phyloP scores from a whole-genome alignment of 1,139 yeast genomes.

The Pichia sp. region DNA sequence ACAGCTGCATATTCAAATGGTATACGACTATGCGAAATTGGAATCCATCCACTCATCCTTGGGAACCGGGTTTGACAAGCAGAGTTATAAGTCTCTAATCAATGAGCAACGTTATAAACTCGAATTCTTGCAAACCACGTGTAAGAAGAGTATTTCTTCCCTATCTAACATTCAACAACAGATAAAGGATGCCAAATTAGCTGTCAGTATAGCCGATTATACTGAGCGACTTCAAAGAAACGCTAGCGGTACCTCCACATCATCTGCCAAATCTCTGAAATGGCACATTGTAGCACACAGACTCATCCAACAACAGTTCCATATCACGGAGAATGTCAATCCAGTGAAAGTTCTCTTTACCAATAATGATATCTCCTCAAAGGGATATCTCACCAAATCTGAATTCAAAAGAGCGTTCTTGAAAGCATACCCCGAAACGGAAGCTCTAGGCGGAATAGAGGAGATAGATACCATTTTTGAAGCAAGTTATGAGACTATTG shows the following conservation, averaged over 20 bases:
- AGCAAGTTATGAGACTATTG: constrained; percentile 17
- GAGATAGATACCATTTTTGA: constrained; percentile 23
- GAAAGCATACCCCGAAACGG: constrained; percentile 26
- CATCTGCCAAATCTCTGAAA: too few relatives aligned
- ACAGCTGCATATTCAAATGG: too few relatives aligned
- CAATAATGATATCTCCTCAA: constrained; percentile 29
- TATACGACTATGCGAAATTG: too few relatives aligned
- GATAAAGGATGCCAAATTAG: too few relatives aligned
- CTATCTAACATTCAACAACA: too few relatives aligned
- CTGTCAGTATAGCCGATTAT: too few relatives aligned
- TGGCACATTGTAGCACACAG: too few relatives aligned
- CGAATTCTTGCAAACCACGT: too few relatives aligned
- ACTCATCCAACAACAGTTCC: neutral
- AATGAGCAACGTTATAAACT: constrained; percentile 9
- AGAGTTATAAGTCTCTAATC: constrained; percentile 2
- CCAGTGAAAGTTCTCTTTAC: constrained; percentile 18
- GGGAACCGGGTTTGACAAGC: constrained; percentile 7
- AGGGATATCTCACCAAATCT: constrained; percentile 50
- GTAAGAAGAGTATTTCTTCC: too few relatives aligned
- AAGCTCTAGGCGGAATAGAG: constrained; percentile 12
- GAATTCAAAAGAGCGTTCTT: constrained; percentile 70
- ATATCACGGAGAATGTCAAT: constrained; percentile 1
- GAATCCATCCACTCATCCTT: too few relatives aligned
- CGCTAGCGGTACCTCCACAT: too few relatives aligned
- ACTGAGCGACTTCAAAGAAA: too few relatives aligned